Percentiles rank a stretch among this genome's conserved stretches.
These are phyloP conservation scores for Sisymbrium altissimum DNA, from an alignment of 345 rosid species.

Conservation along the genomic window DNA sequence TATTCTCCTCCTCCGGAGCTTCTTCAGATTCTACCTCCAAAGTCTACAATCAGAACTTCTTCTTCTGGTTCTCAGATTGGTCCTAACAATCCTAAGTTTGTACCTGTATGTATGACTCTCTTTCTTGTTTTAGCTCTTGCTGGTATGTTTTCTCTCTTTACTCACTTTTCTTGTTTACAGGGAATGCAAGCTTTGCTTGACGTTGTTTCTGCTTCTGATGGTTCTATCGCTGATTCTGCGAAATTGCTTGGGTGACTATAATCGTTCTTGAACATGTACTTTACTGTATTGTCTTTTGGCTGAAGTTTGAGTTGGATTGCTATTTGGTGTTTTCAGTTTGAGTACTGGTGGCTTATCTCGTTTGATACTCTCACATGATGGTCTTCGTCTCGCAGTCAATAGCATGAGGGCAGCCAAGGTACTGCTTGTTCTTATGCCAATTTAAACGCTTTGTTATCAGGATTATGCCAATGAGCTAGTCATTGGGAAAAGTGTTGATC, in stretches of 20 bases:
- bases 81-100: slow-evolving; percentile 84
- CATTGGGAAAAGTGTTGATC: not conserved
- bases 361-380: slow-evolving; percentile 76
- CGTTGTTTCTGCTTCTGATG: slow-evolving; percentile 64
- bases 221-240: slow-evolving; percentile 81
- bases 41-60: slow-evolving; percentile 65
- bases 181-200: slow-evolving; percentile 95
- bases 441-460: not conserved
- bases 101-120: slow-evolving; percentile 41
- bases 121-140: not conserved
- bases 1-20: slow-evolving; percentile 79
- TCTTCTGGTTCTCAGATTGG: slow-evolving; percentile 79
- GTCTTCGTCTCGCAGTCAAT: slow-evolving; percentile 80
- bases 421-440: not conserved
- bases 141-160: not conserved
- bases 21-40: slow-evolving; percentile 82
- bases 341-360: slow-evolving; percentile 94
- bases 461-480: not conserved
- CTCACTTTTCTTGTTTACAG: slow-evolving; percentile 31
- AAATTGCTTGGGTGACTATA: slow-evolving; percentile 56
- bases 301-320: not conserved
- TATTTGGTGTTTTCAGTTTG: slow-evolving; percentile 47
- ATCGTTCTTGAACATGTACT: not conserved
- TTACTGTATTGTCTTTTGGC: not conserved
- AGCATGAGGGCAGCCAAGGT: slow-evolving; percentile 81